These are phyloP conservation scores for Cercospora brassicicola DNA, from an alignment of 2,329 filamentous ascomycete species.

Conservation along the genomic window DNA sequence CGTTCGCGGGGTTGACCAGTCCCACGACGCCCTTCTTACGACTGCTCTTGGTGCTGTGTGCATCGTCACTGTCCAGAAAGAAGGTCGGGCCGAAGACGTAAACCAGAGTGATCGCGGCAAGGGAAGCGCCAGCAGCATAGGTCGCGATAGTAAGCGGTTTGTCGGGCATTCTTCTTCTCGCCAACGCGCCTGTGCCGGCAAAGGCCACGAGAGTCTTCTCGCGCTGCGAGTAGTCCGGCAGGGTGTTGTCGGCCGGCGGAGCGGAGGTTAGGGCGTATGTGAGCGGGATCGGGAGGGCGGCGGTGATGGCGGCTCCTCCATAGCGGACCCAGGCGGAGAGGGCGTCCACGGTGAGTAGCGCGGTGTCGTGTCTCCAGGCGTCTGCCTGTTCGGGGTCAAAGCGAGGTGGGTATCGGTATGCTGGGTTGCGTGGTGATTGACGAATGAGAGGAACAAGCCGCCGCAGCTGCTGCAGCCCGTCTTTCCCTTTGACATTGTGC, in stretches of 20 bases:
- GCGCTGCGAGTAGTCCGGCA: conserved; percentile 20
- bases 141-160: conserved; percentile 80
- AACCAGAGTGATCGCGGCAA: conserved; percentile 90
- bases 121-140: conserved; percentile 91
- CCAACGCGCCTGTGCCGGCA: conserved; percentile 31
- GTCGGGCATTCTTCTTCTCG: conserved; percentile 65
- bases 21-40: conserved; percentile 88
- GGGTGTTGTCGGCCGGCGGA: conserved; percentile 7
- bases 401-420: conserved; percentile 4
- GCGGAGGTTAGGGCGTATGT: background rate
- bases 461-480: background rate
- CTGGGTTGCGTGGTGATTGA: background rate
- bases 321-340: conserved; percentile 22
- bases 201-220: conserved; percentile 35
- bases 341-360: conserved; percentile 19
- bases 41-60: conserved; percentile 54
- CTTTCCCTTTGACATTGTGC: background rate
- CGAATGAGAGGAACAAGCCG: conserved; percentile 8
- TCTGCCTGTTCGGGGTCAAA: conserved; percentile 1
- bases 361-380: background rate
- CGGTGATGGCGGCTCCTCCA: conserved; percentile 22
- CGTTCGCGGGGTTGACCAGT: conserved; percentile 86
- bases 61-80: conserved; percentile 80
- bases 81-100: conserved; percentile 99
- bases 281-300: conserved; percentile 11